Evolutionary conservation across 1,284 basidiomycete species (phyloP), one percentile per base, ranked within the genome.

Genomic region (Melanopsichium pennsylvanicum): DNA sequence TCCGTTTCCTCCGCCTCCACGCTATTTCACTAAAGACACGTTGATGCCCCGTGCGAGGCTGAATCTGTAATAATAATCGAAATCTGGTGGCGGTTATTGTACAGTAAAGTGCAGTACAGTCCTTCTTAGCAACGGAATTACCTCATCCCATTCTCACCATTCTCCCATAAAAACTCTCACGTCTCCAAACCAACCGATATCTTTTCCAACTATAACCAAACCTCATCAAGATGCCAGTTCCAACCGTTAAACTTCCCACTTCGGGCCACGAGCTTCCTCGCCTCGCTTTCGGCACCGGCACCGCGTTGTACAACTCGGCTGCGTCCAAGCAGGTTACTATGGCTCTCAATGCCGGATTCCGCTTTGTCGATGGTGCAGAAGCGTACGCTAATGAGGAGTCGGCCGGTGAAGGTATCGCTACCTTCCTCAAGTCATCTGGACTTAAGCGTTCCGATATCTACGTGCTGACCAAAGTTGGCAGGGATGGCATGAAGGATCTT

Each of bases 201-300:
- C n/a, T n/a, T n/a, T n/a, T n/a, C n/a, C n/a, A n/a, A n/a, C n/a
- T n/a, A n/a, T n/a, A n/a, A n/a, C n/a, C 19, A 32, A 32, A 16
- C 2, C 8, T 12, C 40, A 27, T 9, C 16, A 52, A 5, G 13
- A 66, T 68, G 63, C 63, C 63, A 0, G 35, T 57, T 15, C 63
- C 63, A 15, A 57, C 57, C 34, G 45, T 68, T 3, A 52, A 54
- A 25, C 58, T 68, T 19, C 29, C 49, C 15, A n/a, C n/a, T n/a
- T 68, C 63, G 4, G 63, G 63, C 58, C 6, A 57, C 32, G 58
- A 68, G 45, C 52, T 69, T 15, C 66, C 68, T n/a, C 56, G 66
- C 18, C 66, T 69, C 13, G 66, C 66, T 35, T 70, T 70, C 33
- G 69, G 69, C 43, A 71, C 63, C 6, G 69, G 69, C 22, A 71